Evolutionary conservation across 2,329 filamentous ascomycete genomes (phyloP).

Genomic region (Simplicillium aogashimaense): DNA sequence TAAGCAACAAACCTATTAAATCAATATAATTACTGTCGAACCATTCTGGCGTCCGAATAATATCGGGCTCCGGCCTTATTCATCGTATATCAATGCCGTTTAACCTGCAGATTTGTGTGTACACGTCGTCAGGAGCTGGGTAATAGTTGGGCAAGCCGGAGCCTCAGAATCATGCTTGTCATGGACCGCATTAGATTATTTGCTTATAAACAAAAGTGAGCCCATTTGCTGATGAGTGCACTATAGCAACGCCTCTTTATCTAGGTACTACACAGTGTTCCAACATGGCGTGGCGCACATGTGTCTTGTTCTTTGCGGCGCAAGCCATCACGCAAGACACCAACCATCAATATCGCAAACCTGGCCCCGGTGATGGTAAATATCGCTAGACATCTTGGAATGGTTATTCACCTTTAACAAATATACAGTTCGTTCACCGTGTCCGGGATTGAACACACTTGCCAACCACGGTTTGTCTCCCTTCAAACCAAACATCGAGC

Average conservation of each 20-base stretch:
- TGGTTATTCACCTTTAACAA: background rate
- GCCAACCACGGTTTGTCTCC: background rate
- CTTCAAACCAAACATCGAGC: background rate
- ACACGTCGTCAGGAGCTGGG: too few relatives aligned
- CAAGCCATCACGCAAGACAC: background rate
- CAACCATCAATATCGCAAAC: background rate
- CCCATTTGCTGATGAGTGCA: background rate
- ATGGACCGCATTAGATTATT: constrained; percentile 17
- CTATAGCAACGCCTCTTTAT: background rate
- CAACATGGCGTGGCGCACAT: background rate
- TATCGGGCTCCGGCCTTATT: too few relatives aligned
- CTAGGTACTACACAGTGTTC: background rate
- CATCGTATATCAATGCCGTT: too few relatives aligned
- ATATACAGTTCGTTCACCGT: background rate
- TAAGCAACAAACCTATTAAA: too few relatives aligned
- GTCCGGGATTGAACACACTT: background rate
- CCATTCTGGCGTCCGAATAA: too few relatives aligned
- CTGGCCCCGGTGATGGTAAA: background rate
- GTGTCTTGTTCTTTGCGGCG: background rate
- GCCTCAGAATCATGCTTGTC: too few relatives aligned
- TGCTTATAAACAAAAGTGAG: background rate
- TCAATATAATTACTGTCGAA: too few relatives aligned
- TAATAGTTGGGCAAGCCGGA: too few relatives aligned
- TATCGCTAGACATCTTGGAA: background rate
- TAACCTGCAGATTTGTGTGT: too few relatives aligned